phyloP scores from a whole-genome alignment of 2,329 filamentous ascomycete species.

The Cytospora leucostoma region DNA sequence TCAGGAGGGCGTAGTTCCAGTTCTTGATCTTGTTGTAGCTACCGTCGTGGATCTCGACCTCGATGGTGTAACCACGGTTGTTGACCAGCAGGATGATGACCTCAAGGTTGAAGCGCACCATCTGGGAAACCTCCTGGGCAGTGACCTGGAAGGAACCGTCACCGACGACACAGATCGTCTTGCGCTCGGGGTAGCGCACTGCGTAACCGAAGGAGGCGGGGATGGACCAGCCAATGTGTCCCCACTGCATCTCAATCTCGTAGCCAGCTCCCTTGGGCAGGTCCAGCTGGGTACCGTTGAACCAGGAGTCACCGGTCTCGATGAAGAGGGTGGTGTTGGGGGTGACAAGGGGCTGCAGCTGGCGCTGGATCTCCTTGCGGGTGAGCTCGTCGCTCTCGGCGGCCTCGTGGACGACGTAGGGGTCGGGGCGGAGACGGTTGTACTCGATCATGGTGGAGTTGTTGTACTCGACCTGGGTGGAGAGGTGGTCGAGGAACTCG shows the following conservation, averaged over 20 bases:
- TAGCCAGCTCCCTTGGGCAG: conserved; percentile 33
- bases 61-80: conserved; percentile 43
- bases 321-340: conserved; percentile 32
- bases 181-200: conserved; percentile 30
- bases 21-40: conserved; percentile 38
- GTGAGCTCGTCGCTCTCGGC: conserved; percentile 29
- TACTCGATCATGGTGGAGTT: conserved; percentile 34
- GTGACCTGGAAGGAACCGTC: conserved; percentile 43
- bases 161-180: conserved; percentile 38
- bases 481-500: conserved; percentile 33
- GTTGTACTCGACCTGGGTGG: conserved; percentile 31
- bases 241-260: conserved; percentile 38
- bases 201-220: conserved; percentile 35
- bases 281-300: conserved; percentile 34
- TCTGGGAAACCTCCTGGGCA: conserved; percentile 40
- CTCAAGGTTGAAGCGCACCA: conserved; percentile 37
- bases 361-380: conserved; percentile 33
- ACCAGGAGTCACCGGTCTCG: conserved; percentile 36
- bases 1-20: conserved; percentile 35
- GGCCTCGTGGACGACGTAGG: conserved; percentile 27
- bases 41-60: conserved; percentile 42
- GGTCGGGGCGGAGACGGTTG: conserved; percentile 32
- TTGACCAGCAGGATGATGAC: conserved; percentile 39
- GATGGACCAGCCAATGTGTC: conserved; percentile 36
- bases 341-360: conserved; percentile 32